These are phyloP conservation scores for Hemerocallis citrina DNA, from an alignment of 106 monocot species.

Conservation along the genomic window DNA sequence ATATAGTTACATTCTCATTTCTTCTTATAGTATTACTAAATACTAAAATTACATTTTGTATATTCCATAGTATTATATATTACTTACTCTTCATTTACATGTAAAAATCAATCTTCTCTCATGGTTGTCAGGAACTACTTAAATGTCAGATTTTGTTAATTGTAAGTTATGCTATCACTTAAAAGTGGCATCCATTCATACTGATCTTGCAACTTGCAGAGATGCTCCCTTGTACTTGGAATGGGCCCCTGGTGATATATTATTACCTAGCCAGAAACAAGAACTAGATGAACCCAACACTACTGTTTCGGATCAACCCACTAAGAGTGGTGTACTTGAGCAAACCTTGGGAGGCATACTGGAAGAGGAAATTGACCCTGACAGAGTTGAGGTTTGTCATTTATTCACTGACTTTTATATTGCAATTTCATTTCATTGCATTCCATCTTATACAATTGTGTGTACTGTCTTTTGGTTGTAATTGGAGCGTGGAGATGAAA, in stretches of 20 bases:
- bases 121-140: neutral
- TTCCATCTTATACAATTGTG: neutral
- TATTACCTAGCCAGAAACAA: conserved; percentile 22
- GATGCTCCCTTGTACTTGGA: conserved; percentile 92
- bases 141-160: neutral
- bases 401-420: neutral
- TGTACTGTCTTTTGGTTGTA: neutral
- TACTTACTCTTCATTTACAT: too few relatives aligned
- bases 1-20: too few relatives aligned
- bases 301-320: conserved; percentile 33
- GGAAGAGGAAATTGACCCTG: conserved; percentile 84
- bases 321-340: conserved; percentile 43
- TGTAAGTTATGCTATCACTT: neutral
- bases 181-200: neutral
- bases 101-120: neutral
- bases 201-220: conserved; percentile 26
- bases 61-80: too few relatives aligned
- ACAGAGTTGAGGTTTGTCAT: conserved; percentile 70
- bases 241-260: conserved; percentile 83
- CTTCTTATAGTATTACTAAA: too few relatives aligned
- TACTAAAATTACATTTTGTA: too few relatives aligned
- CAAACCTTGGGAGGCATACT: conserved; percentile 43
- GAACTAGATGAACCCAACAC: conserved; percentile 29
- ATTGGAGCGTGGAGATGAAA: too few relatives aligned
- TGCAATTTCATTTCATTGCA: neutral